Base-by-base conservation (phyloP, 352 stramenopile species). In the Globisporangium apiculatum region DNA sequence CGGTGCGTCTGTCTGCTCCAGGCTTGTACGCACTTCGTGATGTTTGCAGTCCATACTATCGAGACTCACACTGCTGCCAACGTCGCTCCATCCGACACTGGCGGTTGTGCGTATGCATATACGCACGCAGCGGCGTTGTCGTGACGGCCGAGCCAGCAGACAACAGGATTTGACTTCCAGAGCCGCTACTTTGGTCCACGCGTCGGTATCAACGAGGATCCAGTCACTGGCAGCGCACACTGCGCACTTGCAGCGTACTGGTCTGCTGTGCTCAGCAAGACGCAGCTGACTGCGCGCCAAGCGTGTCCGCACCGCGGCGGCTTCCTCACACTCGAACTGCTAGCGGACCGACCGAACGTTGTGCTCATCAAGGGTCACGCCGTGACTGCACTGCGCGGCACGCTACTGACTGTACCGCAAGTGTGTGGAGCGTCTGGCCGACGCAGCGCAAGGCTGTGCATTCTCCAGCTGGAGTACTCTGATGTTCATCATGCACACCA, bases 141-240 rank as follows among this genome's bases (percentile, higher is more conserved):
- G 66, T 83, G 38, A 83, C 73, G 4, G 53, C 63, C 0, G 57
- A 73, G 24, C 54, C 36, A 10, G 35, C 18, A 4, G 57, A 64
- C 43, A 31, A 54, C 51, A 11, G 55, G 51, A 0, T 61, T 75
- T 10, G 71, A 89, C 46, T 86, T 87, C 43, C 65, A 76, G 58
- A 87, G 76, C 51, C 74, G 76, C 38, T 97, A 95, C 68, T 98
- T 98, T 71, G 91, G 55, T 11, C 92, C 93, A 9, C 83, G 85
- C 48, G 66, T 86, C 18, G 90, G 89, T 14, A 73, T 98, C 8
- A 73, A 92, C 55, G 95, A 98, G 71, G 95, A 98, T 64, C 93
- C 92, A 0, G 94, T 98, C 3, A 98, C 89, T 7, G 95, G 95
- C 7, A 97, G 84, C 48, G 88, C 86, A 0, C 93, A 98, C 63